Percentiles rank a stretch among this genome's conserved stretches.
phyloP scores from a whole-genome alignment of 495 filamentous ascomycete species.

The Penicillium manginii region DNA sequence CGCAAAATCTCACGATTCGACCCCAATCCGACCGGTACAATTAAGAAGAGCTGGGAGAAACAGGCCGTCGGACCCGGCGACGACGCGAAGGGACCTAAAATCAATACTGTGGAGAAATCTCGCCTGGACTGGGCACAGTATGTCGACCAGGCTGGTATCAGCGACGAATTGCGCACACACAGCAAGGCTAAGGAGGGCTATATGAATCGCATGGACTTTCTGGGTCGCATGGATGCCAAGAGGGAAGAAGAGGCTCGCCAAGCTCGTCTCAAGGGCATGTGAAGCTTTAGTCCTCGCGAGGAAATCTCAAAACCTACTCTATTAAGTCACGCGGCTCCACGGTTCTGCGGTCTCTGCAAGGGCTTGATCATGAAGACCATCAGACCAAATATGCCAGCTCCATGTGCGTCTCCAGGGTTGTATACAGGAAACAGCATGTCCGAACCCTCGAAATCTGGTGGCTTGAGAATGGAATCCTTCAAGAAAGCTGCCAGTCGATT shows the following conservation, averaged over 20 bases:
- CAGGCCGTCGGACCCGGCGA: slow-evolving; percentile 26
- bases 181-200: slow-evolving; percentile 85
- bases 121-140: slow-evolving; percentile 93
- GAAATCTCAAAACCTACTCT: no score
- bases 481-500: slow-evolving; percentile 16
- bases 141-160: slow-evolving; percentile 89
- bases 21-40: slow-evolving; percentile 57
- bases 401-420: background rate
- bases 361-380: background rate
- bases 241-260: slow-evolving; percentile 75
- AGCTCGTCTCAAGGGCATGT: slow-evolving; percentile 60
- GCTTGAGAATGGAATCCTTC: slow-evolving; percentile 2
- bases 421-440: background rate
- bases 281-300: slow-evolving; percentile 14
- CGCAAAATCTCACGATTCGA: slow-evolving; percentile 82
- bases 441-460: background rate
- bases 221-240: slow-evolving; percentile 77
- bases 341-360: background rate
- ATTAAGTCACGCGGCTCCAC: background rate
- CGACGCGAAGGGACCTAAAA: slow-evolving; percentile 69
- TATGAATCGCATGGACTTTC: slow-evolving; percentile 83
- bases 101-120: slow-evolving; percentile 96
- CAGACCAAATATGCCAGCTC: background rate
- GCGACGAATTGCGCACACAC: slow-evolving; percentile 83
- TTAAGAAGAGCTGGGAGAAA: slow-evolving; percentile 57